Evolutionary conservation across 331 rosid genomes (phyloP).

Genomic region (Malus hybrid): DNA sequence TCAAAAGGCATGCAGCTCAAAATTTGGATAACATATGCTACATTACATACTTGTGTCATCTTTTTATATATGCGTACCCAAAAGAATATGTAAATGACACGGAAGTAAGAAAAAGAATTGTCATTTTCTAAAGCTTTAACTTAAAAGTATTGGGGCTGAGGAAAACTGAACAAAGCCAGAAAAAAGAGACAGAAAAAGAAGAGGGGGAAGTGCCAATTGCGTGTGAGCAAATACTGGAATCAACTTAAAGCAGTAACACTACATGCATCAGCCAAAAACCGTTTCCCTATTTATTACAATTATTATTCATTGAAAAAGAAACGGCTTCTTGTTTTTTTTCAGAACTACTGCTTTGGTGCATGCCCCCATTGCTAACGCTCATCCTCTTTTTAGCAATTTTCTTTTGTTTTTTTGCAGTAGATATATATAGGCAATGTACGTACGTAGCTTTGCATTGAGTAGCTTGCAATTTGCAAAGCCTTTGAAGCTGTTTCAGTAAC

Average conservation of each 20-base stretch:
- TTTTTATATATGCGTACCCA: neutral
- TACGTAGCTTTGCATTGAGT: neutral
- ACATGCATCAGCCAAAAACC: conserved; percentile 2
- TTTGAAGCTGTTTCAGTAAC: neutral
- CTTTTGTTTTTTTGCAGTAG: neutral
- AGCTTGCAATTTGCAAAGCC: neutral
- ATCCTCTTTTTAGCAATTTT: neutral
- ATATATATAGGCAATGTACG: neutral
- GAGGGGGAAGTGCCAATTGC: conserved; percentile 15
- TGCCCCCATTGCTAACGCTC: neutral
- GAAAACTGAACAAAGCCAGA: neutral
- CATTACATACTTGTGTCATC: neutral
- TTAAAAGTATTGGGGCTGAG: neutral
- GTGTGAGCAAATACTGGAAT: conserved; percentile 18
- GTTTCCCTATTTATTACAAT: neutral
- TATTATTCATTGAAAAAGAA: neutral
- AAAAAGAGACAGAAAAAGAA: neutral
- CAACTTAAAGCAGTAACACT: neutral
- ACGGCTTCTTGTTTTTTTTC: neutral
- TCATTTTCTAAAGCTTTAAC: conserved; percentile 7
- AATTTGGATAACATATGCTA: neutral
- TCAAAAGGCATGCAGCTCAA: neutral
- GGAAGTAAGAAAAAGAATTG: neutral
- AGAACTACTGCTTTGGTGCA: neutral
- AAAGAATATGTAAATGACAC: neutral